Percentiles rank a stretch among this genome's conserved stretches.
Conservation (phyloP, 495 filamentous ascomycete species). For the Tuber melanosporum region DNA sequence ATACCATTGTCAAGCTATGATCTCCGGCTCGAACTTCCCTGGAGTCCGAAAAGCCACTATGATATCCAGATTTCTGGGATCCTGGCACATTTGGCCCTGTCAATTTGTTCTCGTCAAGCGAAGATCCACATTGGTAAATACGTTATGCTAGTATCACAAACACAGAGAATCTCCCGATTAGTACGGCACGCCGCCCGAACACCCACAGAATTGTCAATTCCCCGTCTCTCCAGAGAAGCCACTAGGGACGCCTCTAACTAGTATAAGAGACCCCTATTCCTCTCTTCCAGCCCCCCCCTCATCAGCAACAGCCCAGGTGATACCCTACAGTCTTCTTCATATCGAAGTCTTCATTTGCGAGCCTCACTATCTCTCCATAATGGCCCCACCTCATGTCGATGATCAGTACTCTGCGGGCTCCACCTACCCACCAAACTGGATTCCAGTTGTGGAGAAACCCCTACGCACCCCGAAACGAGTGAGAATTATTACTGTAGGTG, state of each 20-base stretch:
- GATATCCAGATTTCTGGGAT: not conserved
- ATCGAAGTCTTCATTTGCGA: not conserved
- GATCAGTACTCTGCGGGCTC: not conserved
- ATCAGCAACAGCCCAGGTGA: not conserved
- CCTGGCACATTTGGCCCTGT: not conserved
- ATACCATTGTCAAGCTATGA: not conserved
- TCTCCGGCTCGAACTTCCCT: not conserved
- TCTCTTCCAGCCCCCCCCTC: not conserved
- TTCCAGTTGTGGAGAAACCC: slow-evolving; percentile 21
- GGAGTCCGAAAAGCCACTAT: not conserved
- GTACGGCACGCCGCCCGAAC: not conserved
- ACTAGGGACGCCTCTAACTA: not conserved
- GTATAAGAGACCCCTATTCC: not conserved
- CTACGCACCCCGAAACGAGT: slow-evolving; percentile 27
- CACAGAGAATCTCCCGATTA: not conserved
- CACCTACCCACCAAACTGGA: slow-evolving; percentile 11
- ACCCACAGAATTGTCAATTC: not conserved
- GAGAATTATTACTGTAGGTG: slow-evolving; percentile 32
- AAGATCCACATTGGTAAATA: not conserved
- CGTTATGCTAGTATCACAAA: not conserved
- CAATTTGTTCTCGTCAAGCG: not conserved
- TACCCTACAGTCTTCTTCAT: not conserved
- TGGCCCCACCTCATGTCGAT: not conserved
- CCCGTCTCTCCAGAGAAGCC: not conserved
- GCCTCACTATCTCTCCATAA: not conserved